Conservation (phyloP, 1,139 yeast genomes). For the Geotrichum bryndzae region DNA sequence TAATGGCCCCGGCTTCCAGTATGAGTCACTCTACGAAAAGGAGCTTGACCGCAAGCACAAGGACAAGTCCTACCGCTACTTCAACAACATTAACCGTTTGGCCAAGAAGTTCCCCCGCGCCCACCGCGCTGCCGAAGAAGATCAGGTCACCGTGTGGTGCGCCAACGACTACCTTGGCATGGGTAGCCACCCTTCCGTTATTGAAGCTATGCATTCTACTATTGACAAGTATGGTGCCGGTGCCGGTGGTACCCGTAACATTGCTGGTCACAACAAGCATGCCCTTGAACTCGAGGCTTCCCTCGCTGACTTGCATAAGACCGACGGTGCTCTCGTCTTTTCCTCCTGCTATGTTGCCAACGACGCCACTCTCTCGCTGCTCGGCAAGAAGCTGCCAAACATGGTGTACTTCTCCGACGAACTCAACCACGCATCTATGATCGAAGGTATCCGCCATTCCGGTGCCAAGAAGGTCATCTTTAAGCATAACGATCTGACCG, state of each 20-base stretch:
- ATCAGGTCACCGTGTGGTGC: constrained; percentile 97
- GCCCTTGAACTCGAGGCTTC: constrained; percentile 83
- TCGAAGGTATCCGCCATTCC: constrained; percentile 89
- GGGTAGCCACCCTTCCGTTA: constrained; percentile 73
- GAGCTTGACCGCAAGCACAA: constrained; percentile 68
- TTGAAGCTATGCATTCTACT: constrained; percentile 70
- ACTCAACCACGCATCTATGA: constrained; percentile 95
- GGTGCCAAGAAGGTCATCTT: constrained; percentile 83
- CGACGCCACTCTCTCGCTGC: constrained; percentile 87
- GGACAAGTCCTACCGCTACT: constrained; percentile 90
- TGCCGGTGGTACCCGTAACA: constrained; percentile 98
- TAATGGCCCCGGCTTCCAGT: constrained; percentile 53
- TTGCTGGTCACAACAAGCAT: constrained; percentile 92
- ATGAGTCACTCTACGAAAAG: constrained; percentile 52
- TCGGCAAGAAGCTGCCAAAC: constrained; percentile 86
- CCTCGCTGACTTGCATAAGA: constrained; percentile 84
- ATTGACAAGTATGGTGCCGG: constrained; percentile 93
- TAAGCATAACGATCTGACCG: constrained; percentile 81
- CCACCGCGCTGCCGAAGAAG: constrained; percentile 64
- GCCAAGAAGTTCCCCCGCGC: constrained; percentile 93
- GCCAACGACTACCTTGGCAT: constrained; percentile 95
- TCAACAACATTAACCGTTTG: constrained; percentile 92
- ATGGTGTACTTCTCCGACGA: constrained; percentile 90
- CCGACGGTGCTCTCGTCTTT: constrained; percentile 91
- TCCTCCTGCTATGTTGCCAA: constrained; percentile 95